Evolutionary conservation across 2,329 filamentous ascomycete genomes (phyloP).

Genomic region (Claviceps purpurea): DNA sequence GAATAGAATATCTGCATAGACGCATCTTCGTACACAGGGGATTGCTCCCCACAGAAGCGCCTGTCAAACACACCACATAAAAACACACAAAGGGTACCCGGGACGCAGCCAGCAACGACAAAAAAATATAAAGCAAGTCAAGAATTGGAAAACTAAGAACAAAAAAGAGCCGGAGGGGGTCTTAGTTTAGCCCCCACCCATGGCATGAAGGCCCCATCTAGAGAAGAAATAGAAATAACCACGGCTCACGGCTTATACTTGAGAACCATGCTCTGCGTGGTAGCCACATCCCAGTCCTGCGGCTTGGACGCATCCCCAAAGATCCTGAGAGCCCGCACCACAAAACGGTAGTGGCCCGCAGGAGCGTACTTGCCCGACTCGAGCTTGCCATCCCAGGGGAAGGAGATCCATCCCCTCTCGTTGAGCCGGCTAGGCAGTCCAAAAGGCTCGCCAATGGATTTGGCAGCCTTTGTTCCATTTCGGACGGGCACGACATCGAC

Average conservation of each 20-base stretch:
- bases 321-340: conserved; percentile 32
- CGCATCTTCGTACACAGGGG: too few relatives aligned
- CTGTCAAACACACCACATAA: too few relatives aligned
- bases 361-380: conserved; percentile 30
- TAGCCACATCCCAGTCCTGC: conserved; percentile 30
- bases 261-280: conserved; percentile 29
- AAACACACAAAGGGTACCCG: too few relatives aligned
- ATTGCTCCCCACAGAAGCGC: too few relatives aligned
- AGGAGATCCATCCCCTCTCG: conserved; percentile 1
- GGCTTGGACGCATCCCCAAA: conserved; percentile 29
- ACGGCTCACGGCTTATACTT: conserved; percentile 20
- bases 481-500: conserved; percentile 26
- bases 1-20: too few relatives aligned
- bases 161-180: too few relatives aligned
- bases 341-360: conserved; percentile 33
- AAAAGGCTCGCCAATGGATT: conserved; percentile 25
- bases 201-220: too few relatives aligned
- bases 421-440: conserved; percentile 23
- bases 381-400: conserved; percentile 31
- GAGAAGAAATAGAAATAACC: background rate
- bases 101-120: too few relatives aligned
- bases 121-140: too few relatives aligned
- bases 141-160: too few relatives aligned
- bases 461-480: conserved; percentile 11
- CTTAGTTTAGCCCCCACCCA: too few relatives aligned